These are phyloP conservation scores for Aureobasidium sp. DNA, from an alignment of 2,329 filamentous ascomycete genomes.

Conservation along the genomic window DNA sequence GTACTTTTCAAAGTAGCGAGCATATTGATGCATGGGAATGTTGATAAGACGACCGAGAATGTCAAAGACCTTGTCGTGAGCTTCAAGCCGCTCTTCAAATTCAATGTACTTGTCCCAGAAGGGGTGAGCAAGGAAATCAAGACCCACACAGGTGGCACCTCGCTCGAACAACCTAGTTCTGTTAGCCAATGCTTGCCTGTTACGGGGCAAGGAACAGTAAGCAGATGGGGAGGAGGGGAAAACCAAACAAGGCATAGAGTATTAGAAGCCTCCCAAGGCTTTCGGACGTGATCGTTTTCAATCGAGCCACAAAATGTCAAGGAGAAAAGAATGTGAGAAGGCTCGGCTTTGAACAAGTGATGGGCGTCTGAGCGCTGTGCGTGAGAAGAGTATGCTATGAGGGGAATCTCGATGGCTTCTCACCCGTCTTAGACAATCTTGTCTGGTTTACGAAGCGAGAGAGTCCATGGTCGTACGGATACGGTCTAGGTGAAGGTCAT, in stretches of 20 bases:
- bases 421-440: conserved; percentile 14
- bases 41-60: conserved; percentile 77
- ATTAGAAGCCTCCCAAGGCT: neutral
- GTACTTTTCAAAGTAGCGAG: conserved; percentile 89
- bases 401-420: conserved; percentile 8
- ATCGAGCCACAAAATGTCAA: neutral
- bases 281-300: neutral
- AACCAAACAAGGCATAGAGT: conserved; percentile 16
- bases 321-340: neutral
- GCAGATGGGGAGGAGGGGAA: conserved; percentile 7
- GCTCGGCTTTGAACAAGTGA: conserved; percentile 5
- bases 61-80: conserved; percentile 74
- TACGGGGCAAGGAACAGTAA: neutral
- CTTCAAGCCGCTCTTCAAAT: conserved; percentile 86
- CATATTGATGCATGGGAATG: conserved; percentile 93
- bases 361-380: conserved; percentile 14
- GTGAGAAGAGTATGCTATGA: conserved; percentile 14
- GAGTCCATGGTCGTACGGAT: neutral
- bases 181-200: conserved; percentile 8
- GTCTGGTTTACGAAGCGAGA: neutral
- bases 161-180: conserved; percentile 77
- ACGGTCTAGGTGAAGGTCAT: conserved; percentile 16
- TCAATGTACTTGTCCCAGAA: conserved; percentile 99
- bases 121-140: conserved; percentile 89
- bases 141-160: conserved; percentile 72